Evolutionary conservation across 1,284 basidiomycete species (phyloP).

Genomic region (Meira nashicola): DNA sequence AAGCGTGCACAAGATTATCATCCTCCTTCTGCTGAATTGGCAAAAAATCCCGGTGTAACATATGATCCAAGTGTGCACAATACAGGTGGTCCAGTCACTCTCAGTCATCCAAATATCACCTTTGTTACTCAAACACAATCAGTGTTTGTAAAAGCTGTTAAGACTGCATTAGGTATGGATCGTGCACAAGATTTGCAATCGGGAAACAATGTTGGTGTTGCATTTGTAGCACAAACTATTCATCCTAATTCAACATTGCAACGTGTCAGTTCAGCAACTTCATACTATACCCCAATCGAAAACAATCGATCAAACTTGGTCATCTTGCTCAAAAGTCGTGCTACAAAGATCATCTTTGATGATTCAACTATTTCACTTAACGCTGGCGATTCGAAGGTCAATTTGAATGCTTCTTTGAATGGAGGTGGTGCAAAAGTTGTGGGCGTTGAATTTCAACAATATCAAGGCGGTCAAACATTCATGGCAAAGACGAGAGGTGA

Average conservation of each 20-base stretch:
- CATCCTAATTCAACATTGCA: no score
- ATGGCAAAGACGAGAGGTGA: conserved; percentile 51
- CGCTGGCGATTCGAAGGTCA: no score
- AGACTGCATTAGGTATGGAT: conserved; percentile 57
- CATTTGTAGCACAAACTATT: conserved; percentile 34
- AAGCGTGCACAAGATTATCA: conserved; percentile 62
- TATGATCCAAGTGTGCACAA: conserved; percentile 58
- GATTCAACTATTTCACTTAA: no score
- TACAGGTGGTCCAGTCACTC: conserved; percentile 59
- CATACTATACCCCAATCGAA: conserved; percentile 55
- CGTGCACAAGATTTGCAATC: conserved; percentile 60
- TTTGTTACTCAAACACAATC: conserved; percentile 61
- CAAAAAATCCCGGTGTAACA: conserved; percentile 58
- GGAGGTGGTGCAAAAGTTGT: conserved; percentile 15
- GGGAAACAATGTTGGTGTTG: conserved; percentile 61
- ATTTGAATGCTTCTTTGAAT: background rate
- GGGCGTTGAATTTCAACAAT: conserved; percentile 30
- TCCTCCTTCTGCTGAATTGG: conserved; percentile 59
- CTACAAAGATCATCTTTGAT: conserved; percentile 41
- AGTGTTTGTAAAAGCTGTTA: conserved; percentile 59
- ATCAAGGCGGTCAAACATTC: conserved; percentile 26
- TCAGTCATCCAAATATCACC: conserved; percentile 56
- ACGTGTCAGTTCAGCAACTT: conserved; percentile 53
- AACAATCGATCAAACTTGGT: conserved; percentile 62
- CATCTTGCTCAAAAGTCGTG: conserved; percentile 55